Base-by-base conservation (phyloP, 805 yeast species). In the Pichia paraexigua region DNA sequence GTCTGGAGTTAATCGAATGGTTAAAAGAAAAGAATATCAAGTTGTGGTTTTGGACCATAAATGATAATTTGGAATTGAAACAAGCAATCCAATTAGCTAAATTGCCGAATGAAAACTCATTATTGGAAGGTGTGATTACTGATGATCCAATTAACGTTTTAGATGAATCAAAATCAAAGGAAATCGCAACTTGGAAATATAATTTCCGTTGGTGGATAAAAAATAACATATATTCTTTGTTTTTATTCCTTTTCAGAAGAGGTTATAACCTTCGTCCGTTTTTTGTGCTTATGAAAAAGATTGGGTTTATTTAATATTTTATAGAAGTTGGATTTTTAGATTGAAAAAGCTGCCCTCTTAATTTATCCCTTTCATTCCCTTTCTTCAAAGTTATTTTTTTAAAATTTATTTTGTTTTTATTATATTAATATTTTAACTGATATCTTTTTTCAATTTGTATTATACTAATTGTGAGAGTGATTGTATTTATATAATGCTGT, bases 41-140 rank as follows among this genome's bases (percentile, higher is more conserved):
- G 40, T 52, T 69, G 17, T 70, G 70, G 69, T 56, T 68, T 47
- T 70, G 73, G 73, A 70, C 73, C 13, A 61, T 68, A 25, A 70
- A 69, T 53, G 47, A 56, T 24, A 50, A 54, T 11, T 43, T 54
- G 18, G 68, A 63, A 27, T 46, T 66, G 11, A 44, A 53, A 13
- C 47, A 52, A 17, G 60, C 61, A 5, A 27, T 56, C 1, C 43
- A 58, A 3, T 27, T 43, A 10, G 61, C 58, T 46, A 20, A 30
- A 8, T 37, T 47, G 10, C 20, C 50, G 5, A 21, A 42, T 21
- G 57, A 52, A 39, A 47, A 54, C 1, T 24, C 43, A 15, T 46
- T 52, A 20, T 41, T 61, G 13, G 53, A 52, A 4, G 67, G 66
- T 35, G 35, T 59, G 20, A 49, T 61, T 35, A 58, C 62, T 18